Percentiles rank a stretch among this genome's conserved stretches.
phyloP scores from a whole-genome alignment of 139 green algal species.

The Dunaliella sp. region DNA sequence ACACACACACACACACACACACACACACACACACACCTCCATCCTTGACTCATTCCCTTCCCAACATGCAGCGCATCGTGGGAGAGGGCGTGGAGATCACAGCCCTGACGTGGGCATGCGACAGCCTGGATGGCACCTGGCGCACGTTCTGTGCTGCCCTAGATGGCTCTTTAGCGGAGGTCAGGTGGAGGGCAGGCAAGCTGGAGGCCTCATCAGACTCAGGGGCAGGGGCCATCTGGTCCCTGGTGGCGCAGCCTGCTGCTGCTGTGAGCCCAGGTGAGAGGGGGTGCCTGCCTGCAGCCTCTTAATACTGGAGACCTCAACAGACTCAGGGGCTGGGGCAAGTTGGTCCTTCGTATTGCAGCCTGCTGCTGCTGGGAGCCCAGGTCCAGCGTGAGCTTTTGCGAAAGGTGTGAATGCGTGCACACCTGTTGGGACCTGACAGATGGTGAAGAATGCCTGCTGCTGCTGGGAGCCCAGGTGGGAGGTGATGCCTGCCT shows the following conservation, averaged over 20 bases:
- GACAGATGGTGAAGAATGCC: too few relatives aligned
- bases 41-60: neutral
- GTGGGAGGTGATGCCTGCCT: too few relatives aligned
- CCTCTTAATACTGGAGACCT: too few relatives aligned
- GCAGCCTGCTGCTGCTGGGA: too few relatives aligned
- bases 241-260: slow-evolving; percentile 57
- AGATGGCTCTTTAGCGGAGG: slow-evolving; percentile 73
- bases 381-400: too few relatives aligned
- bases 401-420: too few relatives aligned
- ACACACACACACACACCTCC: neutral
- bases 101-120: slow-evolving; percentile 62
- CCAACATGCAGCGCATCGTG: slow-evolving; percentile 54
- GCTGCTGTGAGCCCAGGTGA: slow-evolving; percentile 28
- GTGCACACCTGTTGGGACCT: too few relatives aligned
- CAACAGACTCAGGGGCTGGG: too few relatives aligned
- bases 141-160: slow-evolving; percentile 73
- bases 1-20: slow-evolving; percentile 5
- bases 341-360: too few relatives aligned
- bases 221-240: slow-evolving; percentile 85
- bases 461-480: too few relatives aligned
- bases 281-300: too few relatives aligned
- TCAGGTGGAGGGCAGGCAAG: slow-evolving; percentile 43
- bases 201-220: slow-evolving; percentile 55
- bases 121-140: slow-evolving; percentile 40
- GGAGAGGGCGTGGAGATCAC: slow-evolving; percentile 62